Conservation (phyloP, 768 basidiomycete genomes). For the Calocybe gangraenosa region DNA sequence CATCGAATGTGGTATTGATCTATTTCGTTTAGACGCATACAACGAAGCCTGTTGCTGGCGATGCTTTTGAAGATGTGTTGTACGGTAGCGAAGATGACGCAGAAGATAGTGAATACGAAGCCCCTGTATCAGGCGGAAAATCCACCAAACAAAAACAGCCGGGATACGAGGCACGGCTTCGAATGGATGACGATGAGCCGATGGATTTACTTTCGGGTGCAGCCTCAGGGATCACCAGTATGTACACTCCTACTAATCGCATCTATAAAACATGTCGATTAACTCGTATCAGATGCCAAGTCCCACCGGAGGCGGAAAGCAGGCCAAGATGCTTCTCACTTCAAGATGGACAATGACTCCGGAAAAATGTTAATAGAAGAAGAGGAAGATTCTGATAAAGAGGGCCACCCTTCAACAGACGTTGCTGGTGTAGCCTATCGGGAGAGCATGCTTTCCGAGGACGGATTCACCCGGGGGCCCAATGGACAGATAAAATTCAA, state of each 20-base stretch:
- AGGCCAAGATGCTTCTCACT: conserved; percentile 80
- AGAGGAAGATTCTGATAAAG: conserved; percentile 45
- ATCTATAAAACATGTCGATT: conserved; percentile 1
- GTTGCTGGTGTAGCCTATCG: conserved; percentile 78
- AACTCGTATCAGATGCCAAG: conserved; percentile 31
- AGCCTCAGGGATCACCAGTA: conserved; percentile 66
- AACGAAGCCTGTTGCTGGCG: conserved; percentile 56
- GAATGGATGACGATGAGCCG: conserved; percentile 87
- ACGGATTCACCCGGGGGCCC: conserved; percentile 84
- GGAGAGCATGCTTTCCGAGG: conserved; percentile 78
- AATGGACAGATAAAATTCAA: conserved; percentile 91
- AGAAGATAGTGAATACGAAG: conserved; percentile 67
- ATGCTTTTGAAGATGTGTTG: conserved; percentile 95
- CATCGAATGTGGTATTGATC: conserved; percentile 4
- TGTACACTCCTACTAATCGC: conserved; percentile 22
- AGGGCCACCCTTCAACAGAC: conserved; percentile 37
- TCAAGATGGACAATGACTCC: conserved; percentile 82
- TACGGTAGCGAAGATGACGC: conserved; percentile 96
- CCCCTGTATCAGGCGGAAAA: conserved; percentile 21
- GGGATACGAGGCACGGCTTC: conserved; percentile 56
- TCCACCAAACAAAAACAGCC: conserved; percentile 29
- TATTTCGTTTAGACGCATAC: conserved; percentile 32
- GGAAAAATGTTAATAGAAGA: conserved; percentile 78
- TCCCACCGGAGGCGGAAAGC: conserved; percentile 63
- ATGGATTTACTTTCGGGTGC: conserved; percentile 91